phyloP scores from a whole-genome alignment of 129 eudicot genomes.

The Tanacetum coccineum region DNA sequence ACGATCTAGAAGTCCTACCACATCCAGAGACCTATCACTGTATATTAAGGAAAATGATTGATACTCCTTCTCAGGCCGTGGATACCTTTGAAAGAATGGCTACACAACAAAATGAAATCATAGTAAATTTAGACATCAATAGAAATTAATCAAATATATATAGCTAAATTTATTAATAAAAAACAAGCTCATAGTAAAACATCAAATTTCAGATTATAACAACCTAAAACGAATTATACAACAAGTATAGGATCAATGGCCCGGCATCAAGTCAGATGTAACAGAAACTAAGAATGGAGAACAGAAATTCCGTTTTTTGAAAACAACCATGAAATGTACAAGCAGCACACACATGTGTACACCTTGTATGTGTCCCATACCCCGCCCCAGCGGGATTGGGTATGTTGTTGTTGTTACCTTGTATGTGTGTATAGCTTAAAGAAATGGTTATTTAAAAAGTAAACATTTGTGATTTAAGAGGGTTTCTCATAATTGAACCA shows the following conservation, averaged over 20 bases:
- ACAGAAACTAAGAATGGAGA: background rate
- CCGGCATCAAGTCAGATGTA: background rate
- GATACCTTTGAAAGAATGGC: conserved; percentile 94
- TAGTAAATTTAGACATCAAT: conserved; percentile 12
- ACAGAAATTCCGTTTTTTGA: background rate
- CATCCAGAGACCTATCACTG: conserved; percentile 79
- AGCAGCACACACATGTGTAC: background rate
- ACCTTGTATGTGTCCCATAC: background rate
- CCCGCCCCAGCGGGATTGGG: too few species aligned
- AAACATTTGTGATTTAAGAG: conserved; percentile 12
- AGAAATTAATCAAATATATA: background rate
- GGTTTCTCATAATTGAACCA: conserved; percentile 5
- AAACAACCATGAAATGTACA: conserved; percentile 8
- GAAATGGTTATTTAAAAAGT: conserved; percentile 10
- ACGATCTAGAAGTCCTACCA: conserved; percentile 49
- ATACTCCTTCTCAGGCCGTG: conserved; percentile 96
- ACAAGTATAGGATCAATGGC: background rate
- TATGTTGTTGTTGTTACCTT: too few species aligned
- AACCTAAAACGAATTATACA: conserved; percentile 14
- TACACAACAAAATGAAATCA: conserved; percentile 32
- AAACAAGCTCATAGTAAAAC: conserved; percentile 13
- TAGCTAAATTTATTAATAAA: conserved; percentile 1
- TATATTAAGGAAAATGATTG: conserved; percentile 93
- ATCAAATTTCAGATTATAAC: conserved; percentile 3
- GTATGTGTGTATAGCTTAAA: too few species aligned